Conservation (phyloP, 495 filamentous ascomycete genomes). For the Pseudevernia furfuracea region DNA sequence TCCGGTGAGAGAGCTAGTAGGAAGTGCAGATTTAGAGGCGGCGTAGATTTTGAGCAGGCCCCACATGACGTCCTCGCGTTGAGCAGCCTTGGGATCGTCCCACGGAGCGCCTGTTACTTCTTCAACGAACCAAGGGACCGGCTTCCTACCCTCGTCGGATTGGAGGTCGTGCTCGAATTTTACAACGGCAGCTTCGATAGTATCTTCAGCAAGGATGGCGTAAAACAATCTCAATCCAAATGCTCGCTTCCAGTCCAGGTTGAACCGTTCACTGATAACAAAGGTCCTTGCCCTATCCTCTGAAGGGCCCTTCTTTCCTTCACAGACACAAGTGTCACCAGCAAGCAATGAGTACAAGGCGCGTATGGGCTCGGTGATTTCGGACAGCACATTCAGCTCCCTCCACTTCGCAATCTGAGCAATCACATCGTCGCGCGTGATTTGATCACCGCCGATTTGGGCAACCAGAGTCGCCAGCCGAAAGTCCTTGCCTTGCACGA, state of each 20-base stretch:
- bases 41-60: conserved; percentile 74
- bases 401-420: conserved; percentile 80
- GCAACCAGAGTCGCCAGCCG: conserved; percentile 77
- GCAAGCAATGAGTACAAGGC: conserved; percentile 83
- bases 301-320: conserved; percentile 60
- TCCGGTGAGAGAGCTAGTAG: conserved; percentile 47
- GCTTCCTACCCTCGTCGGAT: conserved; percentile 48
- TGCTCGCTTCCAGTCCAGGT: conserved; percentile 83
- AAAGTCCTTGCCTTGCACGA: conserved; percentile 65
- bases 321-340: conserved; percentile 72
- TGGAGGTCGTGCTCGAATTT: conserved; percentile 61
- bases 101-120: conserved; percentile 39
- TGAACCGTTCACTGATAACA: conserved; percentile 69
- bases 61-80: conserved; percentile 75
- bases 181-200: conserved; percentile 60
- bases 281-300: conserved; percentile 76
- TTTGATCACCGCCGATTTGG: conserved; percentile 62
- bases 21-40: conserved; percentile 37
- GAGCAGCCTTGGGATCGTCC: conserved; percentile 42
- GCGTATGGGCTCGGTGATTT: conserved; percentile 77
- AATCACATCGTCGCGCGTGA: conserved; percentile 57
- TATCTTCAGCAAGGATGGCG: conserved; percentile 55
- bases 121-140: conserved; percentile 54
- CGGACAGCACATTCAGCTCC: conserved; percentile 67
- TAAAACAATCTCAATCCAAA: conserved; percentile 91